Percentiles rank a stretch among this genome's conserved stretches.
Evolutionary conservation across 371 early-diverging fungal species (phyloP).

Genomic region (Circinella umbellata): DNA sequence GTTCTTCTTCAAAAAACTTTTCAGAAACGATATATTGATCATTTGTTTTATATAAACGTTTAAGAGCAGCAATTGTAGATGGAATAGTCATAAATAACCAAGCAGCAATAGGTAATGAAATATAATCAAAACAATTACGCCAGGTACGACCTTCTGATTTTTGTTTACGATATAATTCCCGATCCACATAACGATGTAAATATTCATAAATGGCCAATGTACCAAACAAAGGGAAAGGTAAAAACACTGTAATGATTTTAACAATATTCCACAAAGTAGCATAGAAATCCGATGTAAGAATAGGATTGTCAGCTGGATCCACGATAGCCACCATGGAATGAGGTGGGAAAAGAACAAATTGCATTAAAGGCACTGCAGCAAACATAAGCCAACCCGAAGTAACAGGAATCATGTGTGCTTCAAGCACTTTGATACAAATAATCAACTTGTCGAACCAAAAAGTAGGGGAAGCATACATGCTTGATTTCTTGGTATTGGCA

Average conservation of each 20-base stretch:
- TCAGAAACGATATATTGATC: conserved; percentile 60
- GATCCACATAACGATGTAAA: conserved; percentile 52
- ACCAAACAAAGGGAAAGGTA: conserved; percentile 55
- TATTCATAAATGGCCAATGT: conserved; percentile 55
- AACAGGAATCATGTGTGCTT: conserved; percentile 60
- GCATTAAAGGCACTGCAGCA: conserved; percentile 58
- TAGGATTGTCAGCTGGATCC: conserved; percentile 45
- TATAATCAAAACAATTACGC: conserved; percentile 55
- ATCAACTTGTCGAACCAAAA: conserved; percentile 48
- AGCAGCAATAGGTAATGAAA: conserved; percentile 59
- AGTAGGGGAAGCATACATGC: conserved; percentile 40
- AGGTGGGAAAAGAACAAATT: conserved; percentile 54
- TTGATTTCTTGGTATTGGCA: conserved; percentile 33
- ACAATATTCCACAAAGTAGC: conserved; percentile 47
- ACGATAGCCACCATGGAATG: conserved; percentile 32
- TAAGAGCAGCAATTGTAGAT: conserved; percentile 55
- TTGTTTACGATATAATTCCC: conserved; percentile 49
- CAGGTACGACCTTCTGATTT: conserved; percentile 47
- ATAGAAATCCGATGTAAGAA: conserved; percentile 48
- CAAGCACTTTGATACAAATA: conserved; percentile 50
- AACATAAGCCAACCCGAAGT: conserved; percentile 67
- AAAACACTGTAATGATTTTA: conserved; percentile 48
- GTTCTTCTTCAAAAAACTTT: conserved; percentile 51
- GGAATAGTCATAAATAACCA: conserved; percentile 65
- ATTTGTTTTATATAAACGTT: conserved; percentile 50